These are phyloP conservation scores for Diaporthe citri DNA, from an alignment of 2,329 filamentous ascomycete genomes.

Conservation along the genomic window DNA sequence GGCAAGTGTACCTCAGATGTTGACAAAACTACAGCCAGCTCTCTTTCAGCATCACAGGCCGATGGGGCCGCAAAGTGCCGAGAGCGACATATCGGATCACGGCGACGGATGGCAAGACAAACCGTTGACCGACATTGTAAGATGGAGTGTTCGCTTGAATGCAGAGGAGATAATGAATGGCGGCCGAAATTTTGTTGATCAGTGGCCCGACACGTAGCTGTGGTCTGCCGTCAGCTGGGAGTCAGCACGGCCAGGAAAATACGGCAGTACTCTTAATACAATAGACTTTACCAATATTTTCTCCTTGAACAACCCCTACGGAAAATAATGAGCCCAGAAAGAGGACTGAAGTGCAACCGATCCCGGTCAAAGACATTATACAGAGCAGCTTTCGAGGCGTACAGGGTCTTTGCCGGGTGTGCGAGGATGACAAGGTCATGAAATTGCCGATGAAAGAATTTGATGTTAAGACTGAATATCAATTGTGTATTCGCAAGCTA, in stretches of 20 bases:
- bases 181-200: slow-evolving; percentile 46
- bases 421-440: not conserved
- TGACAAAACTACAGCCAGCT: slow-evolving; percentile 46
- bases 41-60: slow-evolving; percentile 61
- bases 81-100: slow-evolving; percentile 54
- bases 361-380: no score
- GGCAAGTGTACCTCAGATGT: not conserved
- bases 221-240: not conserved
- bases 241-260: no score
- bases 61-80: slow-evolving; percentile 50
- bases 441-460: not conserved
- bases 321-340: not conserved
- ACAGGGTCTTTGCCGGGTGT: not conserved
- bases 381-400: not conserved
- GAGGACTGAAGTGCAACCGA: no score
- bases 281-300: not conserved
- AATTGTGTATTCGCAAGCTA: not conserved
- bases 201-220: slow-evolving; percentile 45
- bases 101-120: slow-evolving; percentile 48
- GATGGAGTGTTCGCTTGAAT: slow-evolving; percentile 57
- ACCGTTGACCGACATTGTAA: slow-evolving; percentile 51
- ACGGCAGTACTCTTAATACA: not conserved
- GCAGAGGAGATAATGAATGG: slow-evolving; percentile 53
- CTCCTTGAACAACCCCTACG: not conserved
- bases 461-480: not conserved